Conservation (phyloP, 2,329 filamentous ascomycete genomes). For the Corynespora cassiicola region DNA sequence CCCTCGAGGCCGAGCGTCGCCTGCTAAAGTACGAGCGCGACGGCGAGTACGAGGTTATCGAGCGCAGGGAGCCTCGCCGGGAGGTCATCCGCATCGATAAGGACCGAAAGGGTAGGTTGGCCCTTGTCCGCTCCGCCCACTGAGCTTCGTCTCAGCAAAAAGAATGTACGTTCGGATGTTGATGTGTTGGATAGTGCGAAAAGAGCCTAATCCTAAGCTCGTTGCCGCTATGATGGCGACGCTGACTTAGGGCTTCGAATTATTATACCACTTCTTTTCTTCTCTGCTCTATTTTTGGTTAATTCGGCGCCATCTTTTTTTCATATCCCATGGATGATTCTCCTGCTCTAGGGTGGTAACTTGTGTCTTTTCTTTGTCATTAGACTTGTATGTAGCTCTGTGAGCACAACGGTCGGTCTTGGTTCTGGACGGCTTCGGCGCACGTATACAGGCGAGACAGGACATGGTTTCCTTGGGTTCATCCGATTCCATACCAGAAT, state of each 20-base stretch:
- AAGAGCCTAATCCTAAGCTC: conserved; percentile 50
- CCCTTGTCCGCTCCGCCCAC: conserved; percentile 78
- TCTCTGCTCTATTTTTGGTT: neutral
- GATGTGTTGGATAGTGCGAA: conserved; percentile 46
- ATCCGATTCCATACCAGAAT: too few species aligned
- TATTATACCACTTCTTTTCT: neutral
- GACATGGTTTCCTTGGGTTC: too few species aligned
- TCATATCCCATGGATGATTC: too few species aligned
- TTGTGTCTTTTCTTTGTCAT: too few species aligned
- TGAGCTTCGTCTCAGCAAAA: too few species aligned
- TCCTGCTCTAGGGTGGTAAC: too few species aligned
- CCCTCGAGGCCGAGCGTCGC: conserved; percentile 71
- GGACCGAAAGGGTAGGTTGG: conserved; percentile 96
- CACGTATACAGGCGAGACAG: too few species aligned
- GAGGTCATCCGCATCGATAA: conserved; percentile 76
- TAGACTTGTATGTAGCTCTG: too few species aligned
- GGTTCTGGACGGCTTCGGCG: too few species aligned
- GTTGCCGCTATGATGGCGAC: conserved; percentile 54
- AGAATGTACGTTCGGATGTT: conserved; percentile 39
- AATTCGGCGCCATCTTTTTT: neutral
- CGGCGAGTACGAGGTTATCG: conserved; percentile 68
- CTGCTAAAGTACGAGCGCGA: conserved; percentile 64
- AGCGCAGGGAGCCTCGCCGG: conserved; percentile 56
- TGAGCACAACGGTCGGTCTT: too few species aligned
- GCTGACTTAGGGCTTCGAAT: conserved; percentile 38